phyloP scores from a whole-genome alignment of 1,139 yeast genomes.

The Yamadazyma buinensis region DNA sequence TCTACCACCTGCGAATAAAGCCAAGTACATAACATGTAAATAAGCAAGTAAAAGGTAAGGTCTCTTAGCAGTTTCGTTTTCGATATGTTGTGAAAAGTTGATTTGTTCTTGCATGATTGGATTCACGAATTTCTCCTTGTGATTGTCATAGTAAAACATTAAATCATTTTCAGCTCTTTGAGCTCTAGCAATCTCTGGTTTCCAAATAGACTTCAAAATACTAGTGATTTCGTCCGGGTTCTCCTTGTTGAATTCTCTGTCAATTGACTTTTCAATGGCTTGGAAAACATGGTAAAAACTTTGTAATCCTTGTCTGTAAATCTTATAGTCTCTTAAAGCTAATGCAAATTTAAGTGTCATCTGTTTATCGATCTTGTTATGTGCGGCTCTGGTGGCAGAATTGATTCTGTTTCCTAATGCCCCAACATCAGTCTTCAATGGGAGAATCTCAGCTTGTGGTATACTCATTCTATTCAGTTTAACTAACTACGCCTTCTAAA shows the following conservation, averaged over 20 bases:
- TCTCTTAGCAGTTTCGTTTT: slow-evolving; percentile 48
- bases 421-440: slow-evolving; percentile 70
- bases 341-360: slow-evolving; percentile 69
- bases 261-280: slow-evolving; percentile 58
- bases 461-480: too few relatives aligned
- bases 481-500: too few relatives aligned
- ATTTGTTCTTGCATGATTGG: slow-evolving; percentile 64
- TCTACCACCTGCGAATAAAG: slow-evolving; percentile 84
- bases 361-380: slow-evolving; percentile 65
- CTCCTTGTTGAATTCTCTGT: slow-evolving; percentile 42
- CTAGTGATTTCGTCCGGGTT: slow-evolving; percentile 32
- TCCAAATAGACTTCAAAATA: slow-evolving; percentile 55
- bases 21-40: slow-evolving; percentile 81
- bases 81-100: slow-evolving; percentile 59
- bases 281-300: slow-evolving; percentile 73
- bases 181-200: slow-evolving; percentile 66
- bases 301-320: slow-evolving; percentile 79
- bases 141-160: slow-evolving; percentile 59
- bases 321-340: slow-evolving; percentile 70
- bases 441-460: slow-evolving; percentile 57
- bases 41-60: slow-evolving; percentile 79
- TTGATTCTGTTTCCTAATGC: slow-evolving; percentile 83
- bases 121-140: slow-evolving; percentile 47
- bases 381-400: slow-evolving; percentile 58
- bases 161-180: slow-evolving; percentile 59